Percentiles rank a stretch among this genome's conserved stretches.
Evolutionary conservation across 768 basidiomycete genomes (phyloP).

Genomic region (Mrakia hoshinonis): DNA sequence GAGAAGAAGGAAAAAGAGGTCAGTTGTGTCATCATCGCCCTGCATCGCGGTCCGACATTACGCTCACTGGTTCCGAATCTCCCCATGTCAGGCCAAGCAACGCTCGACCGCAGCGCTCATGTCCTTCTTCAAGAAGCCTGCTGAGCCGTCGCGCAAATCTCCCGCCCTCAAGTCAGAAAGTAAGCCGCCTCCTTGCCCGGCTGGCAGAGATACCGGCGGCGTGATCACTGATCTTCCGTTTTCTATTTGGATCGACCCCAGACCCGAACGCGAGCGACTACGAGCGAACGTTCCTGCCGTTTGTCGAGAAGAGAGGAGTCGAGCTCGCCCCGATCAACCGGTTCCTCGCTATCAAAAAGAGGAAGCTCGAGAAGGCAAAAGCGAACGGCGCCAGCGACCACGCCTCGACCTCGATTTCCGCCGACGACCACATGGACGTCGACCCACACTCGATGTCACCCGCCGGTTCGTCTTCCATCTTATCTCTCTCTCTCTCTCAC

Average conservation of each 20-base stretch:
- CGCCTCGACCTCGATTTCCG: conserved; percentile 50
- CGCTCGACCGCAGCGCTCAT: conserved; percentile 55
- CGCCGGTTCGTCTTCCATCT: conserved; percentile 4
- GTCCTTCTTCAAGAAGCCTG: conserved; percentile 55
- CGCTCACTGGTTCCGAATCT: background rate
- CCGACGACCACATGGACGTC: conserved; percentile 50
- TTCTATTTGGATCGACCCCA: background rate
- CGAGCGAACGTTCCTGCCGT: conserved; percentile 66
- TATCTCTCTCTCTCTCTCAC: background rate
- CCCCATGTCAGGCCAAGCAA: conserved; percentile 49
- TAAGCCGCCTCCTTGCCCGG: background rate
- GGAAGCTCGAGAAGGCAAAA: conserved; percentile 33
- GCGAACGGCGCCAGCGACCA: conserved; percentile 31
- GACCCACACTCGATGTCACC: conserved; percentile 20
- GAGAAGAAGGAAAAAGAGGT: conserved; percentile 57
- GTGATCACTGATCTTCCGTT: background rate
- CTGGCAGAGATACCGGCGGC: too few relatives aligned
- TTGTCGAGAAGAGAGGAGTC: conserved; percentile 65
- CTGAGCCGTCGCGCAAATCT: conserved; percentile 38
- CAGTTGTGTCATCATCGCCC: background rate
- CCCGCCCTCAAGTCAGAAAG: conserved; percentile 5
- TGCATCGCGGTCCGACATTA: background rate
- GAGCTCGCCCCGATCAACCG: conserved; percentile 64
- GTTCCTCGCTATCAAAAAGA: conserved; percentile 45
- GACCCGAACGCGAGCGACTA: conserved; percentile 51